A percentile compares a stretch with the other conserved stretches of the same genome.
phyloP scores from a whole-genome alignment of 352 stramenopile species.

The Thraustochytrium sp. region DNA sequence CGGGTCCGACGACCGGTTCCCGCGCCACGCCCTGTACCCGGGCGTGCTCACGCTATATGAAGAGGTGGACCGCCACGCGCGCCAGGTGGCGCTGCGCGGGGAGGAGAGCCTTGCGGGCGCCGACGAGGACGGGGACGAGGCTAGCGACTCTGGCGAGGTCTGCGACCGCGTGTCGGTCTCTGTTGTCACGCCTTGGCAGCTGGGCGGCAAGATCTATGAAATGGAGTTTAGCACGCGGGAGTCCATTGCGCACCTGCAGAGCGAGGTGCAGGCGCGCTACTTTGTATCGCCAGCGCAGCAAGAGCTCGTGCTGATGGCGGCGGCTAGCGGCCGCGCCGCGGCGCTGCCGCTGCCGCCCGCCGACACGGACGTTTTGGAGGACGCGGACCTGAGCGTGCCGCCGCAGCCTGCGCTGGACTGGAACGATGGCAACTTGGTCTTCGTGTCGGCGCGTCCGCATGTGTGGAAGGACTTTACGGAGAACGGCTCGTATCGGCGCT shows the following conservation, averaged over 20 bases:
- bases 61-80: conserved; percentile 80
- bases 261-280: background rate
- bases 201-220: conserved; percentile 74
- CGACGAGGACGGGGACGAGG: background rate
- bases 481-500: conserved; percentile 55
- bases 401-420: background rate
- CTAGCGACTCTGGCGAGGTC: background rate
- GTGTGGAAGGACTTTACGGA: conserved; percentile 98
- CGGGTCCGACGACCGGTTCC: conserved; percentile 84
- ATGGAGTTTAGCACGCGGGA: conserved; percentile 60
- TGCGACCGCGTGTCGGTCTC: conserved; percentile 10
- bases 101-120: background rate
- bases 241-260: conserved; percentile 16
- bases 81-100: background rate
- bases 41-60: conserved; percentile 95
- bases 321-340: background rate
- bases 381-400: background rate
- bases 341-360: background rate
- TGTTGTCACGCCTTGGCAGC: conserved; percentile 56
- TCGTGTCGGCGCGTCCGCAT: conserved; percentile 93
- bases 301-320: background rate
- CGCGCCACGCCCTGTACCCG: conserved; percentile 87
- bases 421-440: conserved; percentile 90
- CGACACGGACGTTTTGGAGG: background rate
- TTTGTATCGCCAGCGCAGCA: background rate